phyloP scores from a whole-genome alignment of 2,329 filamentous ascomycete genomes.

The Verruconis gallopava region DNA sequence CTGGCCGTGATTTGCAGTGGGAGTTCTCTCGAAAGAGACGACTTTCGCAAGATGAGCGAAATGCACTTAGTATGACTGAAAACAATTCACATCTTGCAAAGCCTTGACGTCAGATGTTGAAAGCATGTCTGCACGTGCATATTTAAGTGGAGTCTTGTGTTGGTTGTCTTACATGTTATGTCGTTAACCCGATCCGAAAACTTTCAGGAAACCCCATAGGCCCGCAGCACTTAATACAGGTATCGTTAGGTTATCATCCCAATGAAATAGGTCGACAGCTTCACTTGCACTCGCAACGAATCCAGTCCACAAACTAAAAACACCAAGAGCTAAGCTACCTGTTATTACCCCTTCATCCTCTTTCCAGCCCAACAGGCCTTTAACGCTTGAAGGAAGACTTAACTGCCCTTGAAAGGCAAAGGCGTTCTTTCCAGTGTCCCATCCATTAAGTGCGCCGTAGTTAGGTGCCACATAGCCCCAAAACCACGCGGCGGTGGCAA shows the following conservation, averaged over 20 bases:
- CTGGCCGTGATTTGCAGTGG: too few species aligned
- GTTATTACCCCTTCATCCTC: constrained; percentile 47
- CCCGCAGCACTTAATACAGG: constrained; percentile 80
- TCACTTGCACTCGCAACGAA: constrained; percentile 80
- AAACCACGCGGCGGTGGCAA: constrained; percentile 71
- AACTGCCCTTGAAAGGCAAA: constrained; percentile 76
- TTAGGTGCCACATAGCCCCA: constrained; percentile 73
- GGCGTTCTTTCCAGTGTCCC: constrained; percentile 35
- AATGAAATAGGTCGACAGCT: constrained; percentile 78
- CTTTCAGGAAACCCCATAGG: constrained; percentile 80
- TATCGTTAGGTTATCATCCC: constrained; percentile 97
- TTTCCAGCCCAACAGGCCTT: constrained; percentile 48
- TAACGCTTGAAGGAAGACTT: constrained; percentile 49
- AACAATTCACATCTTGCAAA: too few species aligned
- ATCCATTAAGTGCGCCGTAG: constrained; percentile 16
- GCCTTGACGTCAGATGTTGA: too few species aligned
- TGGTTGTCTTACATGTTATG: too few species aligned
- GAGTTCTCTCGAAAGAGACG: too few species aligned
- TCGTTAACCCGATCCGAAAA: constrained; percentile 49
- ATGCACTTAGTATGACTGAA: too few species aligned
- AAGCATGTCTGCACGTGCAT: too few species aligned
- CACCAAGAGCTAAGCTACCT: constrained; percentile 59
- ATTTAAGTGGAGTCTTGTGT: too few species aligned
- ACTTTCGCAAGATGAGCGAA: too few species aligned
- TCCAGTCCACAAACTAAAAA: constrained; percentile 81